Base-by-base conservation (phyloP, 139 green algal genomes). In the Haematococcus sp. region DNA sequence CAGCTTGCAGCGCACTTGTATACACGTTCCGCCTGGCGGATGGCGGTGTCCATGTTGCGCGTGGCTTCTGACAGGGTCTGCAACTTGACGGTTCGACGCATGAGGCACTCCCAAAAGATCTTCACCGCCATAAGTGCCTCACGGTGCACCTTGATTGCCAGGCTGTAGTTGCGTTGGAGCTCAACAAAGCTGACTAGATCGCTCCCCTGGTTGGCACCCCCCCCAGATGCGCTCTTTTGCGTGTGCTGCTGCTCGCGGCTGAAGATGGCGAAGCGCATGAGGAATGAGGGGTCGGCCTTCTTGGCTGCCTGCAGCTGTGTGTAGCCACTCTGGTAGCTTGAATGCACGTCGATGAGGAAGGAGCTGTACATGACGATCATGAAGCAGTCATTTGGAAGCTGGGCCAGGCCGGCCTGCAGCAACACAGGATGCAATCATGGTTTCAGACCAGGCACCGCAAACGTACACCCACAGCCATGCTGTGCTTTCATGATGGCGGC, bases 111-210 rank as follows among this genome's bases (percentile, higher is more conserved):
- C 79, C 79, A 85, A 35, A 85, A 81, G 23, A 58, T 58, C 25
- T 66, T 71, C 16, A 44, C 81, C 23, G 79, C 63, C 5, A 71
- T 44, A 28, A 85, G 60, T 15, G 79, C 74, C 1, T 74, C 79
- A 44, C 61, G 60, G 71, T 85, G 79, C 17, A 34, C 55, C n/a
- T 59, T n/a, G 4, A 35, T 32, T 33, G 64, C 60, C 28, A 68
- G 34, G n/a, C 59, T 73, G 68, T 82, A 77, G 78, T 81, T 87
- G 63, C 80, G 80, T 40, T 83, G 74, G 63, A 87, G 81, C 71
- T 83, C 82, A 22, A 87, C 78, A 58, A 86, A 49, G 40, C 73
- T 77, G n/a, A 88, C 80, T 33, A 88, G 75, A 63, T 88, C 83
- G 15, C 76, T 61, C 5, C 31, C 51, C 22, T 81, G 70, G 56